phyloP scores from a whole-genome alignment of 208 protist species.

The Porcisia deanei region DNA sequence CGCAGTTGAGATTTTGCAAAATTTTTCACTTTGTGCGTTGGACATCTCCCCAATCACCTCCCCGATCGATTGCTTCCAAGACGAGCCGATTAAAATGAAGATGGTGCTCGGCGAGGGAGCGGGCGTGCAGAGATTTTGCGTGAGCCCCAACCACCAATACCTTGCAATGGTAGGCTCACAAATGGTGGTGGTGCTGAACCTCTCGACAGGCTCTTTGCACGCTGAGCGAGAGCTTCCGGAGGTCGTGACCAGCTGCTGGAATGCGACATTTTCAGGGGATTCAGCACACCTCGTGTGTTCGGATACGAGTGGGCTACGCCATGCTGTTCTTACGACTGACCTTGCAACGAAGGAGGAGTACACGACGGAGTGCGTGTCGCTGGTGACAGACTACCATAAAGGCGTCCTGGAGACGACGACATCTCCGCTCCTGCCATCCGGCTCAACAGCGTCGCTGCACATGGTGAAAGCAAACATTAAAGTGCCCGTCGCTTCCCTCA shows the following conservation, averaged over 20 bases:
- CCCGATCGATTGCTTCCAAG: conserved; percentile 71
- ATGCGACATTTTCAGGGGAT: conserved; percentile 66
- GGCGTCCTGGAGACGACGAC: conserved; percentile 44
- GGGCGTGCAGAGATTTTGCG: conserved; percentile 69
- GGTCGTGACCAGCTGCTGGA: conserved; percentile 44
- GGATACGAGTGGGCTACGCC: conserved; percentile 45
- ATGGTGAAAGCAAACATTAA: conserved; percentile 22
- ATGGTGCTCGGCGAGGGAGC: conserved; percentile 65
- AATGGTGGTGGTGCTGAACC: conserved; percentile 47
- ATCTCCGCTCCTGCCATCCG: conserved; percentile 59
- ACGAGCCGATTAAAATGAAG: conserved; percentile 46
- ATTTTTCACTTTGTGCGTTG: conserved; percentile 42
- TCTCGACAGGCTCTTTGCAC: conserved; percentile 39
- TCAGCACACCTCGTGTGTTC: conserved; percentile 58
- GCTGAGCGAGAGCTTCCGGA: conserved; percentile 40
- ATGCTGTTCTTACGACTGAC: conserved; percentile 49
- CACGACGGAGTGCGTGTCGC: conserved; percentile 37
- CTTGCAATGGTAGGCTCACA: conserved; percentile 57
- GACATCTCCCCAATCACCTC: conserved; percentile 45
- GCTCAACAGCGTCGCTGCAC: conserved; percentile 36
- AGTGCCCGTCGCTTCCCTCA: conserved; percentile 22
- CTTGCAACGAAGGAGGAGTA: conserved; percentile 44
- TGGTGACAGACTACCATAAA: conserved; percentile 48
- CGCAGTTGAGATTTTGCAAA: conserved; percentile 44
- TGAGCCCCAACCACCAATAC: conserved; percentile 58